Conservation (phyloP, 2,329 filamentous ascomycete genomes). For the Corinectria fuckeliana region DNA sequence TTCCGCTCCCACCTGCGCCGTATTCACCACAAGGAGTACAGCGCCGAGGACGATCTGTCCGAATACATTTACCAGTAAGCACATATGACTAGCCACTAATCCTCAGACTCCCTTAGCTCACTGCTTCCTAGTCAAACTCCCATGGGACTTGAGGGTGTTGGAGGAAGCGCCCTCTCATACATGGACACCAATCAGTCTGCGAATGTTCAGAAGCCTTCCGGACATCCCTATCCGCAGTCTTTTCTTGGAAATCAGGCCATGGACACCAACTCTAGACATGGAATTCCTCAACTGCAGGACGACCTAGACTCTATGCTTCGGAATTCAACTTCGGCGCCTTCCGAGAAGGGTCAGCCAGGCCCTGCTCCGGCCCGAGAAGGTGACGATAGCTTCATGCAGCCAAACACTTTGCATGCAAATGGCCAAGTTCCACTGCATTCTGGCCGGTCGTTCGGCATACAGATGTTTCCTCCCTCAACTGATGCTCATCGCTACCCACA, state of each 20-base stretch:
- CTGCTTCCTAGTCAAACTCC: conserved; percentile 13
- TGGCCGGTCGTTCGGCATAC: background rate
- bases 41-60: conserved; percentile 48
- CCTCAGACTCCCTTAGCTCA: conserved; percentile 1
- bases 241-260: conserved; percentile 5
- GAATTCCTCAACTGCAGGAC: conserved; percentile 14
- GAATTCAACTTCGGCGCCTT: conserved; percentile 13
- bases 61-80: conserved; percentile 40
- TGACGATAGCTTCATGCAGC: conserved; percentile 23
- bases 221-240: background rate
- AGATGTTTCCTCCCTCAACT: background rate
- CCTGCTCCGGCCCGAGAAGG: conserved; percentile 28
- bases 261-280: background rate
- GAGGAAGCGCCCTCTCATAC: conserved; percentile 36
- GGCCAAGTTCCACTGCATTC: conserved; percentile 1
- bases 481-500: conserved; percentile 1
- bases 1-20: conserved; percentile 80
- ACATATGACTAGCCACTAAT: background rate
- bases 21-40: conserved; percentile 61
- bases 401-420: conserved; percentile 18
- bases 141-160: conserved; percentile 35
- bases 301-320: conserved; percentile 13
- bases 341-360: conserved; percentile 21
- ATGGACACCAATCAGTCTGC: conserved; percentile 22
- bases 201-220: conserved; percentile 23